phyloP scores from a whole-genome alignment of 352 stramenopile species.

The Globisporangium cylindrosporum region DNA sequence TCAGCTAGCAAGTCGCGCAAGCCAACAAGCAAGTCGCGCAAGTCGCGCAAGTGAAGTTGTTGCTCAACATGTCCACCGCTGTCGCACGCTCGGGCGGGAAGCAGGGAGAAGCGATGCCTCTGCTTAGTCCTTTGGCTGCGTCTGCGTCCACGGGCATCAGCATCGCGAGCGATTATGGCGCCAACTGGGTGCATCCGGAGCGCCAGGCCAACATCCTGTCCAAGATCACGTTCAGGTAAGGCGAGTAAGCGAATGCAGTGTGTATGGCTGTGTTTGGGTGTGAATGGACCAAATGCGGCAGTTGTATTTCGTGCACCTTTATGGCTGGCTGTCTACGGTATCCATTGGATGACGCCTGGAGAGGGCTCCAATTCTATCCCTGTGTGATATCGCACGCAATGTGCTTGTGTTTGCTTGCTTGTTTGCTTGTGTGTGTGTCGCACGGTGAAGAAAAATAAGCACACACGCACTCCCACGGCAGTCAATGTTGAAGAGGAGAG shows the following conservation, averaged over 20 bases:
- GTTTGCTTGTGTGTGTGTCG: neutral
- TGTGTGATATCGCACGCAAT: neutral
- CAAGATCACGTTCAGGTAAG: slow-evolving; percentile 18
- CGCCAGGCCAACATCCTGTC: slow-evolving; percentile 9
- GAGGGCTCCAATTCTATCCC: neutral
- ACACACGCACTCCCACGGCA: neutral
- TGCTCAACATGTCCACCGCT: neutral
- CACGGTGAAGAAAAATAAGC: neutral
- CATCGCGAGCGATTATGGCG: neutral
- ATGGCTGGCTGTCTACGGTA: neutral
- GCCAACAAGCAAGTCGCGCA: neutral
- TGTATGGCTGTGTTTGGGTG: too few species aligned
- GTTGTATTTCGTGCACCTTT: neutral
- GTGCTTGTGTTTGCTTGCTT: neutral
- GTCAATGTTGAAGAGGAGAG: neutral
- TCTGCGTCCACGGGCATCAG: neutral
- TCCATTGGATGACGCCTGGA: neutral
- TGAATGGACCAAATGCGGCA: neutral
- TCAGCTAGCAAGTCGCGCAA: neutral
- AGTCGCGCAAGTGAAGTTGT: neutral
- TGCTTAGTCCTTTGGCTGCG: neutral
- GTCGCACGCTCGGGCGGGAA: slow-evolving; percentile 4
- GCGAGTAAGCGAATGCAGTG: neutral
- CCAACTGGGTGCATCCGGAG: slow-evolving; percentile 6
- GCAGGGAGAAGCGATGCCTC: neutral